phyloP scores from a whole-genome alignment of 1,284 basidiomycete genomes.

The Pascua guehoae region DNA sequence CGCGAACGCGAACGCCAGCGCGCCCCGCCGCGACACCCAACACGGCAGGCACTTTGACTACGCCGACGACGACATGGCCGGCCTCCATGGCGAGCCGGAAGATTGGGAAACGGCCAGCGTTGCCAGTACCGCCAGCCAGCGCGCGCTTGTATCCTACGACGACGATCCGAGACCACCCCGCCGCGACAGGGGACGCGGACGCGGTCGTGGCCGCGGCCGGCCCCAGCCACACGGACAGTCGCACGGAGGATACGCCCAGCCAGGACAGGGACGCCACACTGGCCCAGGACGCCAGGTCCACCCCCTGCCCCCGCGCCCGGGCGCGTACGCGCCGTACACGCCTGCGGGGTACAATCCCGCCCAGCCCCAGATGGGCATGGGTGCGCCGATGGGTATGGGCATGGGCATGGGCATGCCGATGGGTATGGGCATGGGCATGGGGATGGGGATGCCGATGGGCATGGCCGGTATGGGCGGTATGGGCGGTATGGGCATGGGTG shows the following conservation, averaged over 20 bases:
- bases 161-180: conserved; percentile 7
- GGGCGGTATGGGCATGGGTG: conserved; percentile 7
- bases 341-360: conserved; percentile 12
- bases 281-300: conserved; percentile 2
- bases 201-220: conserved; percentile 17
- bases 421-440: conserved; percentile 3
- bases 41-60: conserved; percentile 43
- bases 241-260: neutral
- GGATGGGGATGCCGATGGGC: conserved; percentile 8
- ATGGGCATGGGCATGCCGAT: conserved; percentile 6
- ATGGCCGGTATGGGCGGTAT: conserved; percentile 3
- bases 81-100: conserved; percentile 26
- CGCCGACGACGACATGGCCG: conserved; percentile 21
- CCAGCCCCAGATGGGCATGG: conserved; percentile 1
- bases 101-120: conserved; percentile 19
- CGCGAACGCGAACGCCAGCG: no score
- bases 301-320: conserved; percentile 5
- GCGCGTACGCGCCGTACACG: conserved; percentile 6
- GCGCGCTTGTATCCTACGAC: conserved; percentile 19
- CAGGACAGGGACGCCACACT: neutral
- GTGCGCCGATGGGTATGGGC: neutral
- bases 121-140: conserved; percentile 17
- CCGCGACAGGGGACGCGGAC: conserved; percentile 18
- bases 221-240: neutral
- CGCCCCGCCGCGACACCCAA: no score